A percentile compares a stretch with the other conserved stretches of the same genome.
phyloP scores from a whole-genome alignment of 1,284 basidiomycete genomes.

The Meira miltonrushii region DNA sequence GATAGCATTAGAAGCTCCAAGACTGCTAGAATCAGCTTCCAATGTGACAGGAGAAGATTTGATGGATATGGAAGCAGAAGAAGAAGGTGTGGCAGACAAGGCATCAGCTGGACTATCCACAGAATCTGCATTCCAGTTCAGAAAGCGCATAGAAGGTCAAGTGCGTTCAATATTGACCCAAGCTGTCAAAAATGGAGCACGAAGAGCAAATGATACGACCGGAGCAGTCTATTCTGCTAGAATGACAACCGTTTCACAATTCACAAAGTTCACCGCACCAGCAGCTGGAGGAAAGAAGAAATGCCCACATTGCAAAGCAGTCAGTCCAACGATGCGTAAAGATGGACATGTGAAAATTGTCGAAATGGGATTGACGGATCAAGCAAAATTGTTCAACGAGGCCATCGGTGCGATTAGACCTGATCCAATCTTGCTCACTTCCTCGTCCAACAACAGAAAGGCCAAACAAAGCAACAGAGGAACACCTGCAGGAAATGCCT shows the following conservation, averaged over 20 bases:
- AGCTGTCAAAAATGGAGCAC: constrained; percentile 58
- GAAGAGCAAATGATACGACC: constrained; percentile 53
- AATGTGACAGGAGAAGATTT: constrained; percentile 15
- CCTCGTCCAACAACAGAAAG: neutral
- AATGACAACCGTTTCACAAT: constrained; percentile 75
- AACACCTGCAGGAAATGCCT: neutral
- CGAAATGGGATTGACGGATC: constrained; percentile 77
- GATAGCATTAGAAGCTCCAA: constrained; percentile 60
- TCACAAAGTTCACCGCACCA: constrained; percentile 66
- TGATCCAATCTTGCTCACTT: constrained; percentile 18
- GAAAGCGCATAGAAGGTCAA: constrained; percentile 32
- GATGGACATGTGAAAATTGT: constrained; percentile 92
- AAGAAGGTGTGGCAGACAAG: constrained; percentile 53
- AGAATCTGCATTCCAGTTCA: constrained; percentile 49
- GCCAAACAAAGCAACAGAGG: neutral
- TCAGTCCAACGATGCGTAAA: constrained; percentile 72
- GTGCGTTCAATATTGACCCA: constrained; percentile 68
- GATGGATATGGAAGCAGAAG: constrained; percentile 28
- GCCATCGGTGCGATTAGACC: constrained; percentile 57
- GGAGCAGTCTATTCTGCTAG: constrained; percentile 85
- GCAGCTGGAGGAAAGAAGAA: constrained; percentile 56
- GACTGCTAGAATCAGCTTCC: constrained; percentile 10
- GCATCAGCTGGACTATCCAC: constrained; percentile 31
- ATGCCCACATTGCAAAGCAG: constrained; percentile 73
- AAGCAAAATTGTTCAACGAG: constrained; percentile 68